Evolutionary conservation across 768 basidiomycete genomes (phyloP), one percentile per base, ranked within the genome.

Genomic region (Vararia minispora): DNA sequence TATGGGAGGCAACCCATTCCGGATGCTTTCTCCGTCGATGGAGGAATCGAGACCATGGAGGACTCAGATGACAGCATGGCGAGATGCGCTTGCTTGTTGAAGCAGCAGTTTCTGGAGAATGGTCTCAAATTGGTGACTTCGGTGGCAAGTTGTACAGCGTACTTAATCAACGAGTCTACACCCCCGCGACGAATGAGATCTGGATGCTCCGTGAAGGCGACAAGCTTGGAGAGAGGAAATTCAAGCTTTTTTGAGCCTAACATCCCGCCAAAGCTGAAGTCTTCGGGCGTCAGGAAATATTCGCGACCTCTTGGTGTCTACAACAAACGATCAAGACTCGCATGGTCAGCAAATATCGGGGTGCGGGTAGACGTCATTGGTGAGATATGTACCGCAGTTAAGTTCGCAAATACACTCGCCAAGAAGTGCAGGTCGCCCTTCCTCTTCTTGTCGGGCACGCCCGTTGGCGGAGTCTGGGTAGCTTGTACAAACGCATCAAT

Each of bases 391-490:
- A 91, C 92, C 47, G 74, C 71, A 36, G 74, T 83, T 39, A 95
- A 59, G 54, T 98, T 98, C 9, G 91, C 90, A 53, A 97, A 95
- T 10, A 97, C 94, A 46, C 81, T 87, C 1, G 92, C 79, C 16
- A 98, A 64, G 59, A 98, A 98, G 60, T 98, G 84, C 13, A 94
- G 68, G 32, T 81, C 68, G 33, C 79, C 88, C 60, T 90, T 91
- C 31, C 79, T 63, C 33, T 69, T 66, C 49, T 71, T 68, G 18
- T 65, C 63, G 1, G 62, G 54, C 18, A 74, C 69, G 13, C 58
- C 58, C 12, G 64, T 63, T 9, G 74, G 71, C 12, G 67, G 68
- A 17, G 72, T 62, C 20, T 60, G 64, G 5, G 78, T 81, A 1
- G 78, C 84, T 50, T 85, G 76, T 14, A 80, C 71, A 51, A 95